Evolutionary conservation across 2,329 filamentous ascomycete species (phyloP).

Genomic region (Lasiodiplodia hormozganensis): DNA sequence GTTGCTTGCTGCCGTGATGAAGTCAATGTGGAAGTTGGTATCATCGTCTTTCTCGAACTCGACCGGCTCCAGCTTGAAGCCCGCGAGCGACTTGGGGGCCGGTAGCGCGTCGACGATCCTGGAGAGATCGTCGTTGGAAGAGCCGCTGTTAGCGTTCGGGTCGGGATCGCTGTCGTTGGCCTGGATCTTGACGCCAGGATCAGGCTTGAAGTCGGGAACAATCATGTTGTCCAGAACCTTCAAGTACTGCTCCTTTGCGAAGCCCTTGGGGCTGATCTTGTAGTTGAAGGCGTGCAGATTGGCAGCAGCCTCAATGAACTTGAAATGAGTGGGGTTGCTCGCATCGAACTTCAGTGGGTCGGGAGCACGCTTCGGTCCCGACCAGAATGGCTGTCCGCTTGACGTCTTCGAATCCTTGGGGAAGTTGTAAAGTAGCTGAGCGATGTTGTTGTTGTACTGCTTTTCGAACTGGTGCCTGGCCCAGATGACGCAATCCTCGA

Average conservation of each 20-base stretch:
- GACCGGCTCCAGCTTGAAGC: conserved; percentile 88
- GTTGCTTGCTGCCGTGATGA: conserved; percentile 97
- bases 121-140: conserved; percentile 76
- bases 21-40: conserved; percentile 97
- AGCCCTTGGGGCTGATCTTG: conserved; percentile 84
- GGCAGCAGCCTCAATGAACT: conserved; percentile 85
- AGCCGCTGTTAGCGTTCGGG: conserved; percentile 71
- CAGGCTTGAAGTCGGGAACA: conserved; percentile 91
- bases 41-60: conserved; percentile 99
- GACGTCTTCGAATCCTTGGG: conserved; percentile 92
- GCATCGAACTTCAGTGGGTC: conserved; percentile 89
- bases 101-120: conserved; percentile 77
- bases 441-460: conserved; percentile 95
- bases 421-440: conserved; percentile 95
- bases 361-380: conserved; percentile 94
- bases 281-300: conserved; percentile 98
- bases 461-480: conserved; percentile 92
- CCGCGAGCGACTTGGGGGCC: conserved; percentile 77
- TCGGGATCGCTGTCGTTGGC: conserved; percentile 95
- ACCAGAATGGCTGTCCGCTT: conserved; percentile 93
- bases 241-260: conserved; percentile 73
- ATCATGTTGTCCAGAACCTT: conserved; percentile 91
- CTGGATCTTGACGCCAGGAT: conserved; percentile 93
- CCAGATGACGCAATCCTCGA: conserved; percentile 97
- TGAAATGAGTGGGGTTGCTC: conserved; percentile 83